These are phyloP conservation scores for Mortierella alpina DNA, from an alignment of 192 early-diverging fungal species.

Conservation along the genomic window DNA sequence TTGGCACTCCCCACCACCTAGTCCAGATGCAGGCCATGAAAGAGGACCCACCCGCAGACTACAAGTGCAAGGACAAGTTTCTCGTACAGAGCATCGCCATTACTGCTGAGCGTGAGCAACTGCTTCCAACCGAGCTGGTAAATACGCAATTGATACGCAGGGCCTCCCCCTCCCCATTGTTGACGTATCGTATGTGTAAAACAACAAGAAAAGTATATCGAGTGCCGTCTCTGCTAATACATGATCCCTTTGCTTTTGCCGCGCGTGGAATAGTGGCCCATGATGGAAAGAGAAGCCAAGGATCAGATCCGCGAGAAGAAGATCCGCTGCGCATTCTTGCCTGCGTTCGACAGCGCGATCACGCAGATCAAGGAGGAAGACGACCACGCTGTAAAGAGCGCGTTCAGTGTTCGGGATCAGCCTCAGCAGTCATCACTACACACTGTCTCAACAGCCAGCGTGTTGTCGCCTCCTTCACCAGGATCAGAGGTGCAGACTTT, in stretches of 20 bases:
- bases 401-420: neutral
- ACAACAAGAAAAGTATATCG: neutral
- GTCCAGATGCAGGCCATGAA: constrained; percentile 90
- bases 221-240: too few species aligned
- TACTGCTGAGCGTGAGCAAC: constrained; percentile 70
- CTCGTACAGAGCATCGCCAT: constrained; percentile 89
- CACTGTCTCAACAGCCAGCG: constrained; percentile 3
- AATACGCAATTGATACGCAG: neutral
- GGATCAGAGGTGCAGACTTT: constrained; percentile 11
- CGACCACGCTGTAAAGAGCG: constrained; percentile 3
- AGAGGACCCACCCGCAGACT: constrained; percentile 81
- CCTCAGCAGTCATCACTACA: constrained; percentile 4
- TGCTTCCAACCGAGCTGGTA: constrained; percentile 73
- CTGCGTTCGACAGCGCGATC: constrained; percentile 28
- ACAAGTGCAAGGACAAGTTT: constrained; percentile 97
- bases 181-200: neutral
- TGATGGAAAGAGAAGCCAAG: constrained; percentile 68
- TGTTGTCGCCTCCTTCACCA: neutral
- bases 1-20: constrained; percentile 17
- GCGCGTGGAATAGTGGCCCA: constrained; percentile 63
- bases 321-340: constrained; percentile 69
- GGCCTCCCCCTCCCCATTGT: neutral
- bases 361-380: constrained; percentile 30
- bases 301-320: constrained; percentile 74
- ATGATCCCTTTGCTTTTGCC: neutral